Evolutionary conservation across 2,329 filamentous ascomycete genomes (phyloP), one percentile per base, ranked within the genome.

Genomic region (Tolypocladium pustulatum): DNA sequence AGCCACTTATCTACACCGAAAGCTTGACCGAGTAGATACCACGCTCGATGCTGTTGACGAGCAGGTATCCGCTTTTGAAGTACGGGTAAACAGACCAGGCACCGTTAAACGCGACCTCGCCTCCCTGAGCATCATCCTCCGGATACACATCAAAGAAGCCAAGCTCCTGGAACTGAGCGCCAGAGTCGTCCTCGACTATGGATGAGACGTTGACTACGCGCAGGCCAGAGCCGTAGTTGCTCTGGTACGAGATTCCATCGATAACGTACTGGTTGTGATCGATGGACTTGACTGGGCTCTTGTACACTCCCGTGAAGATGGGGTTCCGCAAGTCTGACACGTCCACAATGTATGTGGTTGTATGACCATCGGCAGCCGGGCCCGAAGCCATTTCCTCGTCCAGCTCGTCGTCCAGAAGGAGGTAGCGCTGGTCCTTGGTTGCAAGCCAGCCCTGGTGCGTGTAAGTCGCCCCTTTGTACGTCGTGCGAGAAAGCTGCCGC

Each of bases 391-490:
- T 68, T 34, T 69, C 62, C 67, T 81, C 79, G 64, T 81, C 78
- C 56, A 75, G 71, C 63, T 81, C 78, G 61, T 81, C 78, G 64
- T 80, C 77, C 13, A 81, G 69, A 17, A 80, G 71, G 56, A 65
- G 69, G 61, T 76, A 75, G 51, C 75, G 69, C 66, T 67, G 74
- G 57, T 72, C 66, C 13, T 68, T 66, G 65, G 79, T 73, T 46
- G 79, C 72, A 12, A 82, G 71, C 70, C 76, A 78, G 51, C 81
- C 81, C 65, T 83, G 81, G 65, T 84, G 81, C 1, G 79, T 81
- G 71, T 82, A 83, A 10, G 75, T 67, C 25, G 78, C 78, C 46
- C 81, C 81, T 9, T 77, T 74, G 68, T 83, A 84, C 0, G 75
- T 76, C 1, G 80, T 82, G 59, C 73, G 74, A 56, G 79, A 81